Percentiles rank a stretch among this genome's conserved stretches.
Conservation (phyloP, 2,329 filamentous ascomycete genomes). For the Penicillium vulpinum region DNA sequence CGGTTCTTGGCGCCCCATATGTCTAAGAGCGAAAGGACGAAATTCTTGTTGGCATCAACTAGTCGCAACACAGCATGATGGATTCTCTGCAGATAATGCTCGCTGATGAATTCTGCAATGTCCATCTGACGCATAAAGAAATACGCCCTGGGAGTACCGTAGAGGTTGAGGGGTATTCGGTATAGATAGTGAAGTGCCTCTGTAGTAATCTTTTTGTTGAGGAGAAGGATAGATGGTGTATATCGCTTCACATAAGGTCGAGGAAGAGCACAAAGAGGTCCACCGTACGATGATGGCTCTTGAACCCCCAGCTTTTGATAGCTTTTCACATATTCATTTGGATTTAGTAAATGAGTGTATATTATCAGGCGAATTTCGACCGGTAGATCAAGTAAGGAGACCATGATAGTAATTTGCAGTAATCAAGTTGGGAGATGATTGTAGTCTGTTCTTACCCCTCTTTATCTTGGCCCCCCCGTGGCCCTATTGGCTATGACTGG, state of each 20-base stretch:
- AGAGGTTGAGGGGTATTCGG: background rate
- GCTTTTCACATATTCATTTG: slow-evolving; percentile 2
- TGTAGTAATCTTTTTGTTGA: background rate
- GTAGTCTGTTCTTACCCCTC: background rate
- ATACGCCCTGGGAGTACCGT: background rate
- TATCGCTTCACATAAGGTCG: background rate
- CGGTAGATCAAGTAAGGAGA: background rate
- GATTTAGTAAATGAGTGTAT: background rate
- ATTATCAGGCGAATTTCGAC: background rate
- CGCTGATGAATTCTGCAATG: background rate
- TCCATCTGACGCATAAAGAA: background rate
- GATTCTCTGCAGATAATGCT: background rate
- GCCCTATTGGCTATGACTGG: background rate
- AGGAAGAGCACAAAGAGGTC: background rate
- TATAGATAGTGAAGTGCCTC: background rate
- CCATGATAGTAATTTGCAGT: background rate
- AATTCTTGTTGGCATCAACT: background rate
- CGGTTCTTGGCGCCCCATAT: background rate
- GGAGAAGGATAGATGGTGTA: background rate
- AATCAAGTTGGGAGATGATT: background rate
- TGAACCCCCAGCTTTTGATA: background rate
- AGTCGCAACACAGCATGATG: background rate
- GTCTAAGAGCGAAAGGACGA: background rate
- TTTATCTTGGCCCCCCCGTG: background rate
- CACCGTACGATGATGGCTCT: background rate